Conservation (phyloP, 768 basidiomycete genomes). For the Tricholoma hemisulphureum region DNA sequence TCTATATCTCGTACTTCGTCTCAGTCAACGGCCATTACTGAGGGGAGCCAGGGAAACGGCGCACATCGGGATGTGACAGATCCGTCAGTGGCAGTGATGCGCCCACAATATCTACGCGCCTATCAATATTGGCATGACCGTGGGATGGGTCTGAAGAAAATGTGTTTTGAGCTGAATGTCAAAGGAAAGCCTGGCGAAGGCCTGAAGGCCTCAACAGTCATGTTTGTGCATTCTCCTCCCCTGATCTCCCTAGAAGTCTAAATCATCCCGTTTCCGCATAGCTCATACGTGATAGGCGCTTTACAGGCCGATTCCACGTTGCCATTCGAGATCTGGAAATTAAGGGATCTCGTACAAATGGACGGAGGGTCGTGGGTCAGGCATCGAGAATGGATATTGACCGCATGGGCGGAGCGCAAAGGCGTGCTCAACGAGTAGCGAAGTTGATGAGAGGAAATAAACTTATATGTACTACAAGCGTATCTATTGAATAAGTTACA, state of each 20-base stretch:
- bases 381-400: conserved; percentile 27
- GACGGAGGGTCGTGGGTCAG: conserved; percentile 29
- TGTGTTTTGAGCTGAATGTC: conserved; percentile 27
- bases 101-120: conserved; percentile 31
- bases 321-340: conserved; percentile 26
- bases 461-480: too few relatives aligned
- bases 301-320: conserved; percentile 26
- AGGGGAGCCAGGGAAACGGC: background rate
- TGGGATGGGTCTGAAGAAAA: conserved; percentile 26
- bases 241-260: background rate
- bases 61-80: background rate
- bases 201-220: conserved; percentile 30
- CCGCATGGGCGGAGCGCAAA: conserved; percentile 11
- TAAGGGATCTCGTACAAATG: conserved; percentile 31
- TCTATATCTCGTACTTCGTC: background rate
- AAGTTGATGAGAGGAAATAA: too few relatives aligned
- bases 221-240: conserved; percentile 22
- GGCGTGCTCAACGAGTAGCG: background rate
- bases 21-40: background rate
- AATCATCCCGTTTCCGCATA: conserved; percentile 5
- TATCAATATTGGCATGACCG: conserved; percentile 32
- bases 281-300: conserved; percentile 33
- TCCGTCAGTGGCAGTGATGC: conserved; percentile 10
- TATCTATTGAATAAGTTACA: too few relatives aligned
- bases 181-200: conserved; percentile 17